These are phyloP conservation scores for Pichia terricola DNA, from an alignment of 1,139 yeast genomes.

Conservation along the genomic window DNA sequence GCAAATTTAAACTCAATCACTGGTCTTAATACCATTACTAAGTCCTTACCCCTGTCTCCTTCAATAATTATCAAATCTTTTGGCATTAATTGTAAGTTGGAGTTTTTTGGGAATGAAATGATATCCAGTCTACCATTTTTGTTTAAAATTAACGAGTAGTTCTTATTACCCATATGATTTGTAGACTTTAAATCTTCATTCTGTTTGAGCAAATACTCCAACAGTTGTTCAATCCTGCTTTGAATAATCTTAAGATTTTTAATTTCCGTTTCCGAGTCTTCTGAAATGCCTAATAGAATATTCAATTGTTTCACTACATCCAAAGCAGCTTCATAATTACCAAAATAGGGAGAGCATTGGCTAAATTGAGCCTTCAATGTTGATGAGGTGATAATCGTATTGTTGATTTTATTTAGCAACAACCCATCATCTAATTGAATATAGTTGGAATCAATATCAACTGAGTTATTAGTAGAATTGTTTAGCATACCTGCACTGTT, in stretches of 20 bases:
- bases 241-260: constrained; percentile 9
- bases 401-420: constrained; percentile 37
- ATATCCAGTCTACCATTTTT: constrained; percentile 51
- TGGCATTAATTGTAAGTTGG: constrained; percentile 50
- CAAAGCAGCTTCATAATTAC: constrained; percentile 22
- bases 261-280: not conserved
- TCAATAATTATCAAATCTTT: constrained; percentile 89
- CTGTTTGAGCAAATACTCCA: constrained; percentile 23
- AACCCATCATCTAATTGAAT: constrained; percentile 48
- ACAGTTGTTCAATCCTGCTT: constrained; percentile 32
- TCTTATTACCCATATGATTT: constrained; percentile 20
- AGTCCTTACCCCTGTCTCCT: constrained; percentile 91
- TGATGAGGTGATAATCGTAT: constrained; percentile 40
- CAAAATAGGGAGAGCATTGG: constrained; percentile 42
- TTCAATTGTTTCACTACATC: constrained; percentile 33
- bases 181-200: constrained; percentile 26
- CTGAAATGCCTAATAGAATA: constrained; percentile 15
- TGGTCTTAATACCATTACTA: constrained; percentile 69
- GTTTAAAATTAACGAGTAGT: constrained; percentile 37
- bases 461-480: not conserved
- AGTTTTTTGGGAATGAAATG: constrained; percentile 30
- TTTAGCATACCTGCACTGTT: not conserved
- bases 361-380: constrained; percentile 36
- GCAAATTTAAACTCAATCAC: constrained; percentile 68
- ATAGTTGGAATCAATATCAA: constrained; percentile 11